A percentile compares a stretch with the other conserved stretches of the same genome.
Evolutionary conservation across 495 filamentous ascomycete genomes (phyloP).

Genomic region (Aspergillus ostianus): DNA sequence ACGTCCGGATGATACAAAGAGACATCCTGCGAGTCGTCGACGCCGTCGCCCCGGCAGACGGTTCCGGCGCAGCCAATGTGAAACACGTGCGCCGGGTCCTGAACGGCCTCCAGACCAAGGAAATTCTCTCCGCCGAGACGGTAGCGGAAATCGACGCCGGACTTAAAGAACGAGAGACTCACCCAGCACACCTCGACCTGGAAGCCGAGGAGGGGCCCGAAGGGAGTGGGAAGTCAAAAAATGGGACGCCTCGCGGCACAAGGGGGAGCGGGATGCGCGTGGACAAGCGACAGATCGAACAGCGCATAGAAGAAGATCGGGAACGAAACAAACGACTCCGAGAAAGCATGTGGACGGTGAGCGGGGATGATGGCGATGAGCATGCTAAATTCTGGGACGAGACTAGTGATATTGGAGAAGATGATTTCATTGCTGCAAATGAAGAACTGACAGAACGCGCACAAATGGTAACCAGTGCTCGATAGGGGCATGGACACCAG

Average conservation of each 20-base stretch:
- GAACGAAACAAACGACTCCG: conserved; percentile 89
- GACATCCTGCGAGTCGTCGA: conserved; percentile 90
- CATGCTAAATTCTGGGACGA: conserved; percentile 77
- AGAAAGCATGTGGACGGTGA: conserved; percentile 88
- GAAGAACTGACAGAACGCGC: conserved; percentile 70
- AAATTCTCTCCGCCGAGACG: conserved; percentile 63
- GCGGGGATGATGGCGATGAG: conserved; percentile 53
- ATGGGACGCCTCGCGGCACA: conserved; percentile 30
- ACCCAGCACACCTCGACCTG: conserved; percentile 39
- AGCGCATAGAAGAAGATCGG: conserved; percentile 93
- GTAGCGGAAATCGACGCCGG: conserved; percentile 76
- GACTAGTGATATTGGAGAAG: conserved; percentile 75
- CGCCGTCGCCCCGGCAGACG: conserved; percentile 76
- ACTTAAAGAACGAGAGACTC: conserved; percentile 68
- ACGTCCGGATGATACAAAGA: conserved; percentile 88
- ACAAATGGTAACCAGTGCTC: conserved; percentile 21
- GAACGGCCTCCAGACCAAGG: conserved; percentile 62
- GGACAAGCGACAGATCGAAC: conserved; percentile 87
- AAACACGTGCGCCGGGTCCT: conserved; percentile 86
- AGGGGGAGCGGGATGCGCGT: conserved; percentile 49
- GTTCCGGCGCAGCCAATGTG: conserved; percentile 88
- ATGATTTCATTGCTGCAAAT: conserved; percentile 68
- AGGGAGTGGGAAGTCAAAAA: conserved; percentile 26
- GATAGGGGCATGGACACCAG: background rate
- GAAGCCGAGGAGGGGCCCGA: conserved; percentile 35